These are phyloP conservation scores for Phytophthora niederhauseri DNA, from an alignment of 352 stramenopile genomes.

Conservation along the genomic window DNA sequence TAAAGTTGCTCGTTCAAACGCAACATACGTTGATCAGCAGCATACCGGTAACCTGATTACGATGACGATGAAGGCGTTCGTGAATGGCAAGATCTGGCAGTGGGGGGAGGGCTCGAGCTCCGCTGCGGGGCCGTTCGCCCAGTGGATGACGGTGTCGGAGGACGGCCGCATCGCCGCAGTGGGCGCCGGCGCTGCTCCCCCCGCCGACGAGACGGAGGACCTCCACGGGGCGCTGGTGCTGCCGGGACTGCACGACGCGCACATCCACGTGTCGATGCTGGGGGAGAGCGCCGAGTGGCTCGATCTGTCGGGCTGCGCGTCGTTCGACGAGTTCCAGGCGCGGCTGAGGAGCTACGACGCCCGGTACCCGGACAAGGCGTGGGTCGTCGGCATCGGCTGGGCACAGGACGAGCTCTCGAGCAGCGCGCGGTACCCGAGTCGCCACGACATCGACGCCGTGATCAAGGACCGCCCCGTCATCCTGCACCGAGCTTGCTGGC, in stretches of 20 bases:
- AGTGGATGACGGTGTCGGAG: constrained; percentile 70
- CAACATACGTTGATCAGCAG: no score
- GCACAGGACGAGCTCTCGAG: constrained; percentile 81
- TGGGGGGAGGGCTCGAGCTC: constrained; percentile 33
- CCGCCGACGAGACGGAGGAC: constrained; percentile 42
- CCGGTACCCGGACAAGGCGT: constrained; percentile 69
- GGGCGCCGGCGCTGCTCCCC: constrained; percentile 29
- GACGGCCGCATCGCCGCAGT: constrained; percentile 48
- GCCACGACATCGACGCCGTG: constrained; percentile 80
- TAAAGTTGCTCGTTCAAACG: no score
- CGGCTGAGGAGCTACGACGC: constrained; percentile 63
- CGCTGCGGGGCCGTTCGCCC: constrained; percentile 28
- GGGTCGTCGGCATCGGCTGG: constrained; percentile 87
- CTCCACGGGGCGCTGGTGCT: constrained; percentile 70
- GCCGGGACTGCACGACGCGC: constrained; percentile 87
- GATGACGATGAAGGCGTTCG: constrained; percentile 47
- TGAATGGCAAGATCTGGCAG: constrained; percentile 81
- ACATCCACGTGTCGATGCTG: constrained; percentile 89
- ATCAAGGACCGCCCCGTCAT: constrained; percentile 71
- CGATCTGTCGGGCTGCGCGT: constrained; percentile 73
- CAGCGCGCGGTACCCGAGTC: constrained; percentile 66
- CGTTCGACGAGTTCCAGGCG: constrained; percentile 71
- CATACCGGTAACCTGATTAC: no score
- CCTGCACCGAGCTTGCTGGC: constrained; percentile 90
- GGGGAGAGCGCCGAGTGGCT: constrained; percentile 88